These are phyloP conservation scores for Podila epicladia DNA, from an alignment of 192 early-diverging fungal genomes.

Conservation along the genomic window DNA sequence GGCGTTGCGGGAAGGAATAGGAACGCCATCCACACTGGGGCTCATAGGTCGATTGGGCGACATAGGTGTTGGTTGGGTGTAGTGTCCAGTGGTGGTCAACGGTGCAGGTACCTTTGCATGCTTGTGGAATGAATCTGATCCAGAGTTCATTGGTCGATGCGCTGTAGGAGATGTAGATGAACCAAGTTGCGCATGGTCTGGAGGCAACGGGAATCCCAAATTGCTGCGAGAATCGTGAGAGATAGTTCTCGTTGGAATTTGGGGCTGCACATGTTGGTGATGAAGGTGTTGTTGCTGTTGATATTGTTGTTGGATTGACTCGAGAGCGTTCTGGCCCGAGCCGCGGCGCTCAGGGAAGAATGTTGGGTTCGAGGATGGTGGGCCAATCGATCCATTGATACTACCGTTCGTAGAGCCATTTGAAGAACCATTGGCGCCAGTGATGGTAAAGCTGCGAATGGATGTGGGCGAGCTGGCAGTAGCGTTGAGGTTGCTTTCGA, in stretches of 20 bases:
- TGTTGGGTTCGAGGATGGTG: background rate
- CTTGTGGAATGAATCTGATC: background rate
- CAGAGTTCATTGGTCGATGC: slow-evolving; percentile 14
- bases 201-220: slow-evolving; percentile 16
- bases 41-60: slow-evolving; percentile 11
- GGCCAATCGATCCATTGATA: slow-evolving; percentile 6
- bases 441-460: slow-evolving; percentile 33
- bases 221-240: slow-evolving; percentile 7
- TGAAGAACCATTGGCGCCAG: background rate
- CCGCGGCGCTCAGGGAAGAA: slow-evolving; percentile 18
- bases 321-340: slow-evolving; percentile 6
- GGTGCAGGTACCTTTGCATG: background rate
- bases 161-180: background rate
- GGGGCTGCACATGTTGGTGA: background rate
- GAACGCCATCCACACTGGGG: slow-evolving; percentile 13
- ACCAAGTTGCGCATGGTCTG: background rate
- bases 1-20: slow-evolving; percentile 35
- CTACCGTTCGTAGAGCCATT: slow-evolving; percentile 22
- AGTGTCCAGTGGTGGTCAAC: background rate
- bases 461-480: slow-evolving; percentile 35
- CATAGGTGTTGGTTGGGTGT: background rate
- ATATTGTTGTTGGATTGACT: slow-evolving; percentile 4
- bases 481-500: slow-evolving; percentile 26
- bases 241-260: background rate
- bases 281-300: slow-evolving; percentile 6